Conservation (phyloP, 1,284 basidiomycete species). For the Ceraceosorus guamensis region DNA sequence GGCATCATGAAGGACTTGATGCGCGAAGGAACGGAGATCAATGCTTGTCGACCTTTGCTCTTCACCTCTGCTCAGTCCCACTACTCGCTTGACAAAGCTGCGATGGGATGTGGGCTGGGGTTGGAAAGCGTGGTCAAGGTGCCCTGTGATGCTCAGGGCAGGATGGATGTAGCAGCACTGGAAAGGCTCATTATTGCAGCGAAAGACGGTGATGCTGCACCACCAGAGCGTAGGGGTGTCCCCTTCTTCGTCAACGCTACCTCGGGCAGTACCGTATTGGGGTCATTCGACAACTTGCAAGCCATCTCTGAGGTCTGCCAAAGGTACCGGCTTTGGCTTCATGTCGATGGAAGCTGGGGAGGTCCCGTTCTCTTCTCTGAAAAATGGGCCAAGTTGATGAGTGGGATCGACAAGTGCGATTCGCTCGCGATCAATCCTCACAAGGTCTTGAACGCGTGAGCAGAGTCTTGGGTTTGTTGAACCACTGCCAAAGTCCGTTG, state of each 20-base stretch:
- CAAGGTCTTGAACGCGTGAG: slow-evolving; percentile 48
- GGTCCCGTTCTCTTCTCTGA: slow-evolving; percentile 48
- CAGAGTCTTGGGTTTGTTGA: no score
- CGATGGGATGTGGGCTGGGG: slow-evolving; percentile 50
- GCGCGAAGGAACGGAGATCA: slow-evolving; percentile 11
- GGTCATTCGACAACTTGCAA: slow-evolving; percentile 48
- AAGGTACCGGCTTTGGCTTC: slow-evolving; percentile 43
- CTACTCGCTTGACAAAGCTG: slow-evolving; percentile 50
- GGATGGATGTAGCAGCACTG: slow-evolving; percentile 33
- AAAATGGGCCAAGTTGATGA: slow-evolving; percentile 23
- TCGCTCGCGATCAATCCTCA: slow-evolving; percentile 51
- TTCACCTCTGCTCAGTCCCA: slow-evolving; percentile 49
- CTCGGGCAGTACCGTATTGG: slow-evolving; percentile 50
- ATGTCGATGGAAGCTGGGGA: slow-evolving; percentile 51
- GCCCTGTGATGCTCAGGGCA: slow-evolving; percentile 34
- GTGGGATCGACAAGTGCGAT: slow-evolving; percentile 42
- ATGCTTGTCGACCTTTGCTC: slow-evolving; percentile 36
- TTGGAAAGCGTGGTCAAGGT: slow-evolving; percentile 46
- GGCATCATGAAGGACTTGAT: slow-evolving; percentile 20
- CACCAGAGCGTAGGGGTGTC: slow-evolving; percentile 7
- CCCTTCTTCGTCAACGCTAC: slow-evolving; percentile 52
- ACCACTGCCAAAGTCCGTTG: neutral
- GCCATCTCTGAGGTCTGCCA: slow-evolving; percentile 42
- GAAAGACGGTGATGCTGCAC: slow-evolving; percentile 2
- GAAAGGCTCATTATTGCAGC: slow-evolving; percentile 15